Percentiles rank a stretch among this genome's conserved stretches.
Evolutionary conservation across 257 asterid genomes (phyloP).

Genomic region (Leptodermis oblonga): DNA sequence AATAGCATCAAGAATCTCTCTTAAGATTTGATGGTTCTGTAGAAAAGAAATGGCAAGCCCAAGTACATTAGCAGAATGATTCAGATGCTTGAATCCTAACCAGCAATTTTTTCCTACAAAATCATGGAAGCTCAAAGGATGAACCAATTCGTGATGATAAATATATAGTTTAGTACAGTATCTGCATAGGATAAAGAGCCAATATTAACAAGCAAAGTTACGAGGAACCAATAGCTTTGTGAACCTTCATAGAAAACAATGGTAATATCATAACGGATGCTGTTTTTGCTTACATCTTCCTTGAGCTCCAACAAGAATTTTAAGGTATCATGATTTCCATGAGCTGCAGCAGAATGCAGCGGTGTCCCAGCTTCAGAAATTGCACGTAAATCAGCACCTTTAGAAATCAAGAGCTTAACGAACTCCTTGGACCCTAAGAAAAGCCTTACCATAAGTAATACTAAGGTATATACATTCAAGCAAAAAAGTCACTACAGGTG

Average conservation of each 20-base stretch:
- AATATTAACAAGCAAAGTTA: neutral
- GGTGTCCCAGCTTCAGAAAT: conserved; percentile 8
- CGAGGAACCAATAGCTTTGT: neutral
- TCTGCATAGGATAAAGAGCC: neutral
- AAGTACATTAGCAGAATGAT: neutral
- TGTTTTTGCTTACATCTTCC: conserved; percentile 16
- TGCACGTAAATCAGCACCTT: conserved; percentile 11
- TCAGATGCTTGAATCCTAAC: neutral
- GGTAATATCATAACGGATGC: no score
- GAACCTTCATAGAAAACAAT: no score
- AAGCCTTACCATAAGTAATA: neutral
- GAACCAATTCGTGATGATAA: neutral
- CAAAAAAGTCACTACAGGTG: neutral
- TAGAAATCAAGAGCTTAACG: conserved; percentile 4
- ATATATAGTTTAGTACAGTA: neutral
- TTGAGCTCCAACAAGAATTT: conserved; percentile 5
- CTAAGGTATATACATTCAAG: neutral
- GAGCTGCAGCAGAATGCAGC: conserved; percentile 14
- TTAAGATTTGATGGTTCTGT: neutral
- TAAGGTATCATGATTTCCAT: conserved; percentile 7
- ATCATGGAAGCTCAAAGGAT: neutral
- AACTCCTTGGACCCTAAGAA: conserved; percentile 8
- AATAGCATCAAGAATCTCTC: neutral
- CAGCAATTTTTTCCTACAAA: neutral
- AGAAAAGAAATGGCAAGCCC: neutral